Conservation (phyloP, 768 basidiomycete species). For the Macrolepiota albuminosa region DNA sequence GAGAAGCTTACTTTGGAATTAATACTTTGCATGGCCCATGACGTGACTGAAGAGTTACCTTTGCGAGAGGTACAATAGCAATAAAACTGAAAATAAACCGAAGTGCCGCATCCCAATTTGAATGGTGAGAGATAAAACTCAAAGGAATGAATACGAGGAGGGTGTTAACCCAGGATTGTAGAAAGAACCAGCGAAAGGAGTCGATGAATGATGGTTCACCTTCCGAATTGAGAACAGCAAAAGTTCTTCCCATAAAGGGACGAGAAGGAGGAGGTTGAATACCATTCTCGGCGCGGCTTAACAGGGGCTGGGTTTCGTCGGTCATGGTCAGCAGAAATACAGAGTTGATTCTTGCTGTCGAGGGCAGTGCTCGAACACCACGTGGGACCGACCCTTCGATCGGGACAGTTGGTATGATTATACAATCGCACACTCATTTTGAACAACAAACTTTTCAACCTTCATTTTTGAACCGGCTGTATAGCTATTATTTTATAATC, state of each 20-base stretch:
- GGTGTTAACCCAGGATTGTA: slow-evolving; percentile 68
- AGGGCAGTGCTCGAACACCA: slow-evolving; percentile 13
- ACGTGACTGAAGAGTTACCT: slow-evolving; percentile 37
- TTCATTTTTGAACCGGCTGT: too few relatives aligned
- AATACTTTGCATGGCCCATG: not conserved
- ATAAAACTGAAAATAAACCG: slow-evolving; percentile 74
- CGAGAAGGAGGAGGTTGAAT: not conserved
- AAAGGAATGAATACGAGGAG: slow-evolving; percentile 80
- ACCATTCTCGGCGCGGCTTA: slow-evolving; percentile 1
- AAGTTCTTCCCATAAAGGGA: slow-evolving; percentile 19
- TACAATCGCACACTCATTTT: too few relatives aligned
- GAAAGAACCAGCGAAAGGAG: slow-evolving; percentile 58
- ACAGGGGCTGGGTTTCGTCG: slow-evolving; percentile 10
- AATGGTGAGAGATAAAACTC: slow-evolving; percentile 55
- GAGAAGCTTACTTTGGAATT: slow-evolving; percentile 44
- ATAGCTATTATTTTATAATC: too few relatives aligned
- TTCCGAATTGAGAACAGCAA: slow-evolving; percentile 44
- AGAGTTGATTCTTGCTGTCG: not conserved
- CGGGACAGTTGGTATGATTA: too few relatives aligned
- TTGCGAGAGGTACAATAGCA: slow-evolving; percentile 84
- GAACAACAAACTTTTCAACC: too few relatives aligned
- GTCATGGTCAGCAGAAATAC: slow-evolving; percentile 23
- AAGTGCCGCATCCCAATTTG: slow-evolving; percentile 72
- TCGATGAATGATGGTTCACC: slow-evolving; percentile 57
- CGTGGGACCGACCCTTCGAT: not conserved